Percentiles rank a stretch among this genome's conserved stretches.
These are phyloP conservation scores for Sonneratia alba DNA, from an alignment of 345 rosid genomes.

Conservation along the genomic window DNA sequence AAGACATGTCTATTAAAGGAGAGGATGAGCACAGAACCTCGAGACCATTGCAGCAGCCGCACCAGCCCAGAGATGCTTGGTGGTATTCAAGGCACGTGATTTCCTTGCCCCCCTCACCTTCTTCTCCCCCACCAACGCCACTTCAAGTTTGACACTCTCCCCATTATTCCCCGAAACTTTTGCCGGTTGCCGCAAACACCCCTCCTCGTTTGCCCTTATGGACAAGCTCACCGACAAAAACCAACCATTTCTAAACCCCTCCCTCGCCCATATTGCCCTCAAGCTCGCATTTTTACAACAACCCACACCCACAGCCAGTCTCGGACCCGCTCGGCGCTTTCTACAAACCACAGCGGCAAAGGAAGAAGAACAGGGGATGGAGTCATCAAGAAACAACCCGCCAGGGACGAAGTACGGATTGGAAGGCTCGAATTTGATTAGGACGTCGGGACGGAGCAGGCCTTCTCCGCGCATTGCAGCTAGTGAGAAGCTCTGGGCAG, in stretches of 20 bases:
- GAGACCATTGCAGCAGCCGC: slow-evolving; percentile 89
- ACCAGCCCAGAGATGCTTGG: slow-evolving; percentile 86
- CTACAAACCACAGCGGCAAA: slow-evolving; percentile 26
- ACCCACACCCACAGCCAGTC: slow-evolving; percentile 10
- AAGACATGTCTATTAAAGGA: not conserved
- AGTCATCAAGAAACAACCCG: slow-evolving; percentile 48
- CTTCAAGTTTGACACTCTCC: slow-evolving; percentile 18
- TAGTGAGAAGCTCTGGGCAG: not conserved
- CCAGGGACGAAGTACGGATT: slow-evolving; percentile 21
- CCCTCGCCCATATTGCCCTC: slow-evolving; percentile 18
- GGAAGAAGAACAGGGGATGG: slow-evolving; percentile 23
- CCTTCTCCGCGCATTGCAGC: slow-evolving; percentile 40
- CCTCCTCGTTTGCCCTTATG: slow-evolving; percentile 37
- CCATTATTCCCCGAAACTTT: slow-evolving; percentile 24
- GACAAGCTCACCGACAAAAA: slow-evolving; percentile 71
- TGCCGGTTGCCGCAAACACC: slow-evolving; percentile 23
- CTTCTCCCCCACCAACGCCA: slow-evolving; percentile 14
- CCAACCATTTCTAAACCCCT: slow-evolving; percentile 10
- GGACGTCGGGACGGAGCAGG: slow-evolving; percentile 25
- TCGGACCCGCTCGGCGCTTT: slow-evolving; percentile 13
- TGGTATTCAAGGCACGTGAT: slow-evolving; percentile 53
- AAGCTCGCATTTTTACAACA: slow-evolving; percentile 19
- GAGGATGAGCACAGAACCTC: slow-evolving; percentile 29
- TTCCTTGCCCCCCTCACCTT: slow-evolving; percentile 14
- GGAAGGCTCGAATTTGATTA: slow-evolving; percentile 23